phyloP scores from a whole-genome alignment of 257 asterid species.

The Buddleja alternifolia region DNA sequence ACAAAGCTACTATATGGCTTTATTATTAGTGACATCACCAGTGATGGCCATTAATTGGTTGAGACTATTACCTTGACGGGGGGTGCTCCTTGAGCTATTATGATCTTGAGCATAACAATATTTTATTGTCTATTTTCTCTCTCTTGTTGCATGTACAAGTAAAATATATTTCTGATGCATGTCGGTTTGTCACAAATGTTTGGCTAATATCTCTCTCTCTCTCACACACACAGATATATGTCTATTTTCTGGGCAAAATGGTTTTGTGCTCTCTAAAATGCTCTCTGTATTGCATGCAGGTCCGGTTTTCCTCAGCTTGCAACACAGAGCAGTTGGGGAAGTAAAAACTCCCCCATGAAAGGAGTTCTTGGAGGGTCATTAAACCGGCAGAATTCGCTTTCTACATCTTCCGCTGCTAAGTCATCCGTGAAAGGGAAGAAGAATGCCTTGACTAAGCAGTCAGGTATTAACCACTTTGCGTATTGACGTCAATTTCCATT shows the following conservation, averaged over 20 bases:
- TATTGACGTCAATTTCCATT: not conserved
- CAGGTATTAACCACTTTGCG: slow-evolving; percentile 41
- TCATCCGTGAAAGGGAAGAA: slow-evolving; percentile 51
- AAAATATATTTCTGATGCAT: not conserved
- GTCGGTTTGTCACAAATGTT: not conserved
- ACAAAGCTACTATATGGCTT: not conserved
- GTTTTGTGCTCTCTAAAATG: not conserved
- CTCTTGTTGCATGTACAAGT: not conserved
- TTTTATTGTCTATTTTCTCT: not conserved
- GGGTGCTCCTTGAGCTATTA: not conserved
- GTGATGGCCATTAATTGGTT: not conserved
- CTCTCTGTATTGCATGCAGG: slow-evolving; percentile 42
- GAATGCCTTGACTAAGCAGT: slow-evolving; percentile 47
- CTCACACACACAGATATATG: too few relatives aligned
- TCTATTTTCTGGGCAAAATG: not conserved
- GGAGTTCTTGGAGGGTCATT: slow-evolving; percentile 45
- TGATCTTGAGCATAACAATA: not conserved
- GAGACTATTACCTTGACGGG: not conserved
- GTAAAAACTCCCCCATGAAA: slow-evolving; percentile 48
- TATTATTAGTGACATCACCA: not conserved
- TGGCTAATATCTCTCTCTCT: too few relatives aligned
- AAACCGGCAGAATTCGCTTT: slow-evolving; percentile 47
- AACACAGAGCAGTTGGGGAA: slow-evolving; percentile 47
- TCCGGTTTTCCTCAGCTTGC: slow-evolving; percentile 61
- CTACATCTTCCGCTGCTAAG: slow-evolving; percentile 39